Base-by-base conservation (phyloP, 2,329 filamentous ascomycete genomes). In the Davidsoniella virescens region DNA sequence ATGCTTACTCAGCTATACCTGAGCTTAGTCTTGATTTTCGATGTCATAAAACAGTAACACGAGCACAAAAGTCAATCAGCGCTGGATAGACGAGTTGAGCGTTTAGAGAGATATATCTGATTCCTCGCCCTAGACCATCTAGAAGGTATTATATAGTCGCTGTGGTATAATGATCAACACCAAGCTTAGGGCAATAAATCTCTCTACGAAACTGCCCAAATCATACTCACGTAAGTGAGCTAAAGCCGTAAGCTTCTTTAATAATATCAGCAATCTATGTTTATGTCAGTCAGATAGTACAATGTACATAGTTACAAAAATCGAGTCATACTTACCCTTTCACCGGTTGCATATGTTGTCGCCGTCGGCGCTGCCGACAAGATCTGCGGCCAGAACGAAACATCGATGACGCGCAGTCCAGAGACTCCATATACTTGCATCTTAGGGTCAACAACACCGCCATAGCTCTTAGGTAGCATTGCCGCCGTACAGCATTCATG, bases 401-500 rank as follows among this genome's bases (percentile, higher is more conserved):
- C 57, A 52, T 68, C 64, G 0, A 71, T 67, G 10, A 72, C 66
- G 0, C 59, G 51, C 3, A 61, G 47, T 2, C 56, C 47, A 29
- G 48, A 47, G 36, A 59, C 57, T 1, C 58, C 59, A 26, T 60
- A 58, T 2, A 61, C 59, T 4, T 55, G 50, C 48, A 60, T 49
- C 26, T 57, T 45, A 26, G 57, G 56, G 39, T 60, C 58, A 1
- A 61, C 60, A 17, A 61, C 58, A 18, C 69, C 70, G 3, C 69
- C 70, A 1, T 66, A 58, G 3, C 62, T 61, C 5, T 60, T 59
- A 7, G 63, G 65, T 48, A 70, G 59, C 63, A 73, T 70, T 49
- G 56, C 56, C 5, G 53, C 54, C 36, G 57, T 57, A 10, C 56
- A 56, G 29, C 55, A 56, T 29, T 52, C 50, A 16, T 56, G 55